phyloP scores from a whole-genome alignment of 1,284 basidiomycete species.

The Trametes pubescens region DNA sequence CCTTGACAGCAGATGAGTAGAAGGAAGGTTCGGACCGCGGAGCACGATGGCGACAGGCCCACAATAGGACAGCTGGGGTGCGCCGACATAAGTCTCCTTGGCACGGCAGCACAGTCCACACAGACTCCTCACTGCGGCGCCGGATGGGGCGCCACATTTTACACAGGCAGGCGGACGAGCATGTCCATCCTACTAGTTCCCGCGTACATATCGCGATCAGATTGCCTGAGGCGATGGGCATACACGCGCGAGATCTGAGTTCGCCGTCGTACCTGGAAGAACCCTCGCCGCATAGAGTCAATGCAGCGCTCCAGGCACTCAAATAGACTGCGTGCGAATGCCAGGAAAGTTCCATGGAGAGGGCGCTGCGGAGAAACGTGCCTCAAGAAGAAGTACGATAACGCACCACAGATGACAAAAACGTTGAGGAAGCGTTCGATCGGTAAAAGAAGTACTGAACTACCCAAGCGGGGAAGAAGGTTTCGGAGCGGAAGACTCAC shows the following conservation, averaged over 20 bases:
- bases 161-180: not conserved
- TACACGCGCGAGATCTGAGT: conserved; percentile 11
- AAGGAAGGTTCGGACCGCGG: not conserved
- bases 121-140: not conserved
- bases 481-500: too few relatives aligned
- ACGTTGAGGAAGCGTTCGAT: not conserved
- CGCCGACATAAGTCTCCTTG: not conserved
- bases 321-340: not conserved
- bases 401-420: not conserved
- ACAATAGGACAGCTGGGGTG: not conserved
- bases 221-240: conserved; percentile 9
- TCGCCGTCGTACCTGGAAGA: conserved; percentile 9
- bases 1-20: conserved; percentile 10
- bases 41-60: not conserved
- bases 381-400: not conserved
- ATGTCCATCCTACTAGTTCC: not conserved
- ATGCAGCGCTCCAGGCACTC: not conserved
- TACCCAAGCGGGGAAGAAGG: not conserved
- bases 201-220: conserved; percentile 19
- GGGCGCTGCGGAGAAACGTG: conserved; percentile 12
- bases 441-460: not conserved
- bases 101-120: not conserved
- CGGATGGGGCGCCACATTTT: too few relatives aligned
- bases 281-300: not conserved
- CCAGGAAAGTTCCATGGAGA: not conserved